Evolutionary conservation across 2,329 filamentous ascomycete species (phyloP), one percentile per base, ranked within the genome.

Genomic region (Colletotrichum brevisporum): DNA sequence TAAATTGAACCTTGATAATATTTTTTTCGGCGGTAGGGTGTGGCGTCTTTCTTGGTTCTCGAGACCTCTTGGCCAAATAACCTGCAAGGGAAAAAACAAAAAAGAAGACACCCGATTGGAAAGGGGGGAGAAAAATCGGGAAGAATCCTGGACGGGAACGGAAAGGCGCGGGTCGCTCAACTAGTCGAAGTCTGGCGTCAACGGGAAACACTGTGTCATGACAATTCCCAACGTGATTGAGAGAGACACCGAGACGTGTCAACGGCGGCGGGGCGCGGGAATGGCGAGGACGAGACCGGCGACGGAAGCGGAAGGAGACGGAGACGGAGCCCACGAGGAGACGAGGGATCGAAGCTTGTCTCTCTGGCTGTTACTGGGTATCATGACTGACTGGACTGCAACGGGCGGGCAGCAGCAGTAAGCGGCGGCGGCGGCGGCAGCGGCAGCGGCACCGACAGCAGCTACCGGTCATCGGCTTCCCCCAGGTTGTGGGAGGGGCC

Each of bases 371-470:
- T 47, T 51, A 55, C 48, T 60, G 55, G 66, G 62, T 66, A 69
- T 69, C 66, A 69, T 66, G 63, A 39, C 53, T 43, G 52, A 51
- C 59, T 54, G 63, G 54, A 53, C 55, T 60, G 62, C 55, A 54
- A 39, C 31, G 48, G 54, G 60, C 41, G 50, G 50, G 50, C 50
- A 41, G 59, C 45, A 39, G 45, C 58, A 53, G 9, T n/a, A 8
- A 9, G 48, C n/a, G 18, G 48, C 18, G 21, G 48, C 48, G 21
- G 48, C 58, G 56, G 31, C 31, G 31, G 31, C 31, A 36, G 31
- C 31, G 31, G 31, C 31, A 36, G 31, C 31, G 9, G 31, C 31
- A 36, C 8, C 31, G 3, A 10, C 31, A 36, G 31, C 31, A 36
- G 31, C 31, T 9, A 61, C 66, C 66, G 47, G 66, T 26, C 62